Evolutionary conservation across 116 monocot genomes (phyloP), one percentile per base, ranked within the genome.

Genomic region (Dioscorea cayenensis): DNA sequence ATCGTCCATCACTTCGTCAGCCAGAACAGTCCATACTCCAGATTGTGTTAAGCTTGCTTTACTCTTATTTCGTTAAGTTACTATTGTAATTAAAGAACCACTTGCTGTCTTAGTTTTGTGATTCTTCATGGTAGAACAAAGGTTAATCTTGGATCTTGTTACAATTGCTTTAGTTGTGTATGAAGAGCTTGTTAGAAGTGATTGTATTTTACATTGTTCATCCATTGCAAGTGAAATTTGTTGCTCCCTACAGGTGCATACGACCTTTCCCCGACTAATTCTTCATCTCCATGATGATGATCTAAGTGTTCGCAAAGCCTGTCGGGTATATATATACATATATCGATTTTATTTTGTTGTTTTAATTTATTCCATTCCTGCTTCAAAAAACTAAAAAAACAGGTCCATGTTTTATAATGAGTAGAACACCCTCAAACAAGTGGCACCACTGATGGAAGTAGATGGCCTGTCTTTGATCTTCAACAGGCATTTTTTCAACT

Each of bases 201-300:
- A 0, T 18, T 55, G 4, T 55, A 0, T 55, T 70, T 70, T 6
- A 59, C 29, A n/a, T 58, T 35, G 6, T 28, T 35, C 32, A 22
- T 63, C 18, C 19, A 62, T 11, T 2, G 11, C 17, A 51, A 51
- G 51, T 55, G 55, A 14, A n/a, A 16, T 55, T 16, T 55, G 55
- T 55, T 32, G 32, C 3, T 32, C 32, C 4, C 6, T n/a, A 23
- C 72, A 96, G 96, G 86, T 90, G 14, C 93, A 97, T 80, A 81
- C 81, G 19, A 83, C 81, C 16, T 77, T 97, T 64, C 90, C 97
- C 23, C 93, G 97, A 29, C 75, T 97, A 66, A 79, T 90, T 49
- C 88, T 97, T 35, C 97, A 97, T 86, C 73, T 97, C 67, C 84
- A 97, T 77, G 97, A 97, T 78, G 93, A 93, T 62, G 88, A 93